Percentiles rank a stretch among this genome's conserved stretches.
These are phyloP conservation scores for Salisapilia sapeloensis DNA, from an alignment of 352 stramenopile genomes.

Conservation along the genomic window DNA sequence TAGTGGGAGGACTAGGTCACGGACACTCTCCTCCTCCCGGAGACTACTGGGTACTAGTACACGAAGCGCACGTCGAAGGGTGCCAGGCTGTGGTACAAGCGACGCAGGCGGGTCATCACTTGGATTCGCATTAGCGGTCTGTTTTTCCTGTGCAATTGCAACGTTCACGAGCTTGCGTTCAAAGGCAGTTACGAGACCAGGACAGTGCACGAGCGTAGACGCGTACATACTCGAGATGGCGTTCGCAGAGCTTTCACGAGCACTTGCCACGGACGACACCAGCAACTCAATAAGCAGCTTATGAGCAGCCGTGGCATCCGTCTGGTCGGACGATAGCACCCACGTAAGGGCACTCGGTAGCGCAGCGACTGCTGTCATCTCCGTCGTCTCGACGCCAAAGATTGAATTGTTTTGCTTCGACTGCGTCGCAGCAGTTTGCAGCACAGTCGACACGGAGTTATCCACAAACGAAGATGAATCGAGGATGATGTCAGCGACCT, in stretches of 20 bases:
- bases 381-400: slow-evolving; percentile 15
- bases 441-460: slow-evolving; percentile 18
- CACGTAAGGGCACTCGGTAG: slow-evolving; percentile 36
- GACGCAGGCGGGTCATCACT: slow-evolving; percentile 8
- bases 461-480: slow-evolving; percentile 29
- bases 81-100: slow-evolving; percentile 22
- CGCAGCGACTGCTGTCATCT: slow-evolving; percentile 35
- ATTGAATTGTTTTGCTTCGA: slow-evolving; percentile 4
- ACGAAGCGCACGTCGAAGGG: slow-evolving; percentile 42
- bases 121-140: slow-evolving; percentile 3
- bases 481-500: slow-evolving; percentile 22
- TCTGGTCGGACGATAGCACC: slow-evolving; percentile 49
- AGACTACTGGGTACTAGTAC: slow-evolving; percentile 27
- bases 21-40: slow-evolving; percentile 9
- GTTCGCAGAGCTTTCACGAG: slow-evolving; percentile 25
- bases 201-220: slow-evolving; percentile 36
- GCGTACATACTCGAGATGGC: slow-evolving; percentile 29
- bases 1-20: slow-evolving; percentile 23
- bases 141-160: slow-evolving; percentile 15
- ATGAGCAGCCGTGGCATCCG: slow-evolving; percentile 25
- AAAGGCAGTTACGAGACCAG: slow-evolving; percentile 28
- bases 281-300: slow-evolving; percentile 41
- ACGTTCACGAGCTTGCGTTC: slow-evolving; percentile 31
- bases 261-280: slow-evolving; percentile 20
- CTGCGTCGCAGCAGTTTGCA: slow-evolving; percentile 8